Conservation (phyloP, 2,329 filamentous ascomycete species). For the Ceratocystis colombiana region DNA sequence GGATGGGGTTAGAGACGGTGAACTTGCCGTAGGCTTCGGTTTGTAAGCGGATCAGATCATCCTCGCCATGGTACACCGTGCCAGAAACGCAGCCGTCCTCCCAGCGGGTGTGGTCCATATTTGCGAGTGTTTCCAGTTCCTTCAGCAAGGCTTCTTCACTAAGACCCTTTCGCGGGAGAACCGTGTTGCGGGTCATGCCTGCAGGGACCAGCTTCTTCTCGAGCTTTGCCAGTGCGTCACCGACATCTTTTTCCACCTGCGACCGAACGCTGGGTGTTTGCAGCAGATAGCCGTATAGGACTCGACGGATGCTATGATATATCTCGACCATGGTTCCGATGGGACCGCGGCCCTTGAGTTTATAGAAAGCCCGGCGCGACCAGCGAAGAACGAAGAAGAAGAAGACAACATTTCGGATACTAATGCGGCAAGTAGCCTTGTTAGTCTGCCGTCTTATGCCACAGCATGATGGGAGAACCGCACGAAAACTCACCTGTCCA, state of each 20-base stretch:
- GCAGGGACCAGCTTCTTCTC: constrained; percentile 73
- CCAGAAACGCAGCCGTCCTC: constrained; percentile 92
- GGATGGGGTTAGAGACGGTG: constrained; percentile 90
- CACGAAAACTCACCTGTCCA: constrained; percentile 22
- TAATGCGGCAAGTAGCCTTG: constrained; percentile 31
- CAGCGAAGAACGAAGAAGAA: constrained; percentile 78
- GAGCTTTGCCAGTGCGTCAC: constrained; percentile 67
- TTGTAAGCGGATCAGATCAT: constrained; percentile 71
- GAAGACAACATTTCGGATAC: constrained; percentile 79
- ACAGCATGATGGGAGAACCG: background rate
- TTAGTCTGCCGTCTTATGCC: background rate
- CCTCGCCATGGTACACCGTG: constrained; percentile 90
- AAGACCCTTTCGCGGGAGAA: constrained; percentile 76
- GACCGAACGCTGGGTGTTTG: constrained; percentile 74
- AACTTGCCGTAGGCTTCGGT: constrained; percentile 90
- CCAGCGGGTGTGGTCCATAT: constrained; percentile 91
- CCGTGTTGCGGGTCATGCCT: constrained; percentile 60
- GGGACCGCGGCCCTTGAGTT: constrained; percentile 79
- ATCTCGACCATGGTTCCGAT: constrained; percentile 66
- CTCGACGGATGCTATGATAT: constrained; percentile 61
- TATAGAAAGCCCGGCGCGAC: constrained; percentile 68
- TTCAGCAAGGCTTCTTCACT: constrained; percentile 63
- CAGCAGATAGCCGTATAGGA: constrained; percentile 76
- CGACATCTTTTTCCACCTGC: constrained; percentile 75
- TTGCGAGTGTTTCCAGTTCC: constrained; percentile 68